phyloP scores from a whole-genome alignment of 371 early-diverging fungal species.

The Mortierella sp. region DNA sequence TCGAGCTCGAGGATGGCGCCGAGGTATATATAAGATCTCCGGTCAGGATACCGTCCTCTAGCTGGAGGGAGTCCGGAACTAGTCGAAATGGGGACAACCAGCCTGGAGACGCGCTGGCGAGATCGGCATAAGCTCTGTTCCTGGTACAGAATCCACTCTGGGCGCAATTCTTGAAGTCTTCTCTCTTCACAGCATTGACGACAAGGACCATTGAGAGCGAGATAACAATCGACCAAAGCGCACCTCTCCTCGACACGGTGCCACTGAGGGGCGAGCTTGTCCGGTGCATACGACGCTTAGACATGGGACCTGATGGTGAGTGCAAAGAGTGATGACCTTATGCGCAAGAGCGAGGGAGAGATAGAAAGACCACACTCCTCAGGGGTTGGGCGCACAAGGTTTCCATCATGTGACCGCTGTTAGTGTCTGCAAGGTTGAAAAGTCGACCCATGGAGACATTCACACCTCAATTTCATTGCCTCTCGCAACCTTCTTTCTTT shows the following conservation, averaged over 20 bases:
- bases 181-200: slow-evolving; percentile 67
- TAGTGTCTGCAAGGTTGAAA: no score
- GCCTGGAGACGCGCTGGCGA: slow-evolving; percentile 50
- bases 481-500: neutral
- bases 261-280: neutral
- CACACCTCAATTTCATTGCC: neutral
- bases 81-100: slow-evolving; percentile 76
- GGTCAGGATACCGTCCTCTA: slow-evolving; percentile 62
- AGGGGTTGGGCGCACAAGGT: neutral
- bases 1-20: slow-evolving; percentile 55
- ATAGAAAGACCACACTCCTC: neutral
- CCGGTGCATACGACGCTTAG: neutral
- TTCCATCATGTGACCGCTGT: neutral
- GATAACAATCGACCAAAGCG: neutral
- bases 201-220: slow-evolving; percentile 1
- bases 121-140: slow-evolving; percentile 89
- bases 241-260: neutral
- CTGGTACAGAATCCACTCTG: slow-evolving; percentile 93
- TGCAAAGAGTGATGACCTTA: no score
- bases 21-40: slow-evolving; percentile 72
- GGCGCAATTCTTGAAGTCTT: slow-evolving; percentile 93
- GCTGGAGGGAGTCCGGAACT: slow-evolving; percentile 57
- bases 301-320: neutral
- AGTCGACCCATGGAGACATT: neutral
- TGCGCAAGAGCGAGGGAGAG: neutral